Base-by-base conservation (phyloP, 805 yeast genomes). In the Candida cerambycidarum region DNA sequence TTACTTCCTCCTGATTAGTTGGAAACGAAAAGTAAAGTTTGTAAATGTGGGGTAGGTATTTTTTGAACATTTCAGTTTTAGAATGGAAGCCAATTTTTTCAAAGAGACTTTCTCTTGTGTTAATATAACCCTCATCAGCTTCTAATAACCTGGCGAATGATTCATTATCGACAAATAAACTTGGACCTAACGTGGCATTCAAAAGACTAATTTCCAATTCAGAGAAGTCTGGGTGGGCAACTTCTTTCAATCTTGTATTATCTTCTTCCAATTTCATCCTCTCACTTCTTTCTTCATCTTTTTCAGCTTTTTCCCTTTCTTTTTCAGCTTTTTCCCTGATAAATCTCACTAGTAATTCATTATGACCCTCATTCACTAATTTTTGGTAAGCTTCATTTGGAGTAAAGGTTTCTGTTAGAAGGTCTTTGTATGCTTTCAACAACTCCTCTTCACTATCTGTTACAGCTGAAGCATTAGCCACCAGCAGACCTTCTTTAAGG, bases 101-200 rank as follows among this genome's bases (percentile, higher is more conserved):
- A 16, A 31, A 31, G 33, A 31, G n/a, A 9, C 11, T 15, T 9
- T 17, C 23, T 31, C 21, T 31, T 31, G 33, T 31, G 33, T 15
- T 7, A 31, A 31, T 4, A 31, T 31, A 31, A 12, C 23, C 33
- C 33, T 31, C 21, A 17, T 31, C 21, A 13, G 9, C 32, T 29
- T 29, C 32, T 29, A 29, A 29, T n/a, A 29, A 29, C 32, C 32
- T n/a, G 32, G 32, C 14, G 32, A 29, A 29, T 29, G 32, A 29
- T 29, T 29, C 32, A 29, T 29, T 14, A 29, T 10, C 5, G 32
- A 29, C 4, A 29, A 29, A 29, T 29, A 29, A 29, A 29, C 14
- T 5, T 29, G 16, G 16, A 16, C 11, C 32, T 14, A 29, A 29
- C 5, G 18, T 13, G 17, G 17, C 32, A 13, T 29, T 17, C 14